Percentiles rank a stretch among this genome's conserved stretches.
phyloP scores from a whole-genome alignment of 148 eudicot genomes.

The Amaranthus hypochondriacus region DNA sequence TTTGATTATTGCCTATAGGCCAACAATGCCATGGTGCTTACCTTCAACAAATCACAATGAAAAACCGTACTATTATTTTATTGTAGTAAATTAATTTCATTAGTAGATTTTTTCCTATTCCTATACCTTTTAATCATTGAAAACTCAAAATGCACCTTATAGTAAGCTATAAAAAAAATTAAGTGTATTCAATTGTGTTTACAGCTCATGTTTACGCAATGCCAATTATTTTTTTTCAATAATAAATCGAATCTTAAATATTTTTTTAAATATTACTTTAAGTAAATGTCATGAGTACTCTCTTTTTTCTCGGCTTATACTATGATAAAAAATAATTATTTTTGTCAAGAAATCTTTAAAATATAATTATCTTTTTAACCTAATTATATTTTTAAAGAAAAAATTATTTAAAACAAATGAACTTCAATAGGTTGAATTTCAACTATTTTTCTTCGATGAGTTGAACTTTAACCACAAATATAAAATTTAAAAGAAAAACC shows the following conservation, averaged over 20 bases:
- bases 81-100: not conserved
- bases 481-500: too few relatives aligned
- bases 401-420: too few relatives aligned
- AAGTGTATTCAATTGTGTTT: slow-evolving; percentile 15
- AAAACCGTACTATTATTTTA: slow-evolving; percentile 1
- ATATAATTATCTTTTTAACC: not conserved
- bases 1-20: not conserved
- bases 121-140: slow-evolving; percentile 13
- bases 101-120: not conserved
- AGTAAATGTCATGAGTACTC: too few relatives aligned
- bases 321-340: not conserved
- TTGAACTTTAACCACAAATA: too few relatives aligned
- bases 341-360: not conserved
- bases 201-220: slow-evolving; percentile 25
- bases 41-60: slow-evolving; percentile 6
- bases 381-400: too few relatives aligned
- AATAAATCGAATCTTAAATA: too few relatives aligned
- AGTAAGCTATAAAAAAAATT: not conserved
- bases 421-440: too few relatives aligned
- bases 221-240: not conserved
- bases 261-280: too few relatives aligned
- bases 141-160: not conserved
- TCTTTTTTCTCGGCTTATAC: too few relatives aligned
- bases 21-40: slow-evolving; percentile 6
- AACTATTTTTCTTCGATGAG: too few relatives aligned